Percentiles rank a stretch among this genome's conserved stretches.
Evolutionary conservation across 2,329 filamentous ascomycete species (phyloP).

Genomic region (Chrysoporthe puriensis): DNA sequence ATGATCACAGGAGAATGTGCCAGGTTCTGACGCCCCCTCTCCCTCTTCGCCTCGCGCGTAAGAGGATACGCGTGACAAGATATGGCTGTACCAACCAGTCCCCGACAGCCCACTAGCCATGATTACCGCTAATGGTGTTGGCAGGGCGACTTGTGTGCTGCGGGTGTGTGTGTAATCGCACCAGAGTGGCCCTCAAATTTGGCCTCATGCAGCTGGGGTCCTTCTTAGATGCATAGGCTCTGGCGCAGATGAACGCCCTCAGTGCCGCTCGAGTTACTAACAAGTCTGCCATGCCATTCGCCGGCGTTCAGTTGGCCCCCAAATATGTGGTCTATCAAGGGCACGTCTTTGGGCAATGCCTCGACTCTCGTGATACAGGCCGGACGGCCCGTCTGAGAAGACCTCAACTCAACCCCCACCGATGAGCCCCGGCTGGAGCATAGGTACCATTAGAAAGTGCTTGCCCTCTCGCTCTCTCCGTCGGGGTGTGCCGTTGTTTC

Average conservation of each 20-base stretch:
- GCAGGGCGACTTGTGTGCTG: too few species aligned
- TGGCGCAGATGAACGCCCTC: conserved; percentile 20
- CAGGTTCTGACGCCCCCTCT: not conserved
- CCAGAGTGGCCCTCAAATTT: not conserved
- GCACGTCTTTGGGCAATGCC: not conserved
- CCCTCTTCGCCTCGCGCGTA: not conserved
- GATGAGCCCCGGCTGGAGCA: not conserved
- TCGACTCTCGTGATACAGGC: not conserved
- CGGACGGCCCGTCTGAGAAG: not conserved
- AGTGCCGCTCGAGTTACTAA: not conserved
- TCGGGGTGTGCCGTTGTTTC: not conserved
- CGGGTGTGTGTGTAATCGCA: conserved; percentile 1
- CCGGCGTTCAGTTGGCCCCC: not conserved
- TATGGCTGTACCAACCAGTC: not conserved
- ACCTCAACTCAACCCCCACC: not conserved
- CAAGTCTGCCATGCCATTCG: conserved; percentile 2
- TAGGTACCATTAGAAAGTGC: too few species aligned
- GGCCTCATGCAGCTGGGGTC: conserved; percentile 5
- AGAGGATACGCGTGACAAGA: not conserved
- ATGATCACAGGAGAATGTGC: not conserved
- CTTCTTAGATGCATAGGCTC: conserved; percentile 12
- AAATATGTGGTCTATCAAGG: not conserved
- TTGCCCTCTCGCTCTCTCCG: not conserved
- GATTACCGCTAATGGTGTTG: not conserved
- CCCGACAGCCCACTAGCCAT: not conserved